A percentile compares a stretch with the other conserved stretches of the same genome.
phyloP scores from a whole-genome alignment of 1,284 basidiomycete genomes.

The Ustilago cynodontis region DNA sequence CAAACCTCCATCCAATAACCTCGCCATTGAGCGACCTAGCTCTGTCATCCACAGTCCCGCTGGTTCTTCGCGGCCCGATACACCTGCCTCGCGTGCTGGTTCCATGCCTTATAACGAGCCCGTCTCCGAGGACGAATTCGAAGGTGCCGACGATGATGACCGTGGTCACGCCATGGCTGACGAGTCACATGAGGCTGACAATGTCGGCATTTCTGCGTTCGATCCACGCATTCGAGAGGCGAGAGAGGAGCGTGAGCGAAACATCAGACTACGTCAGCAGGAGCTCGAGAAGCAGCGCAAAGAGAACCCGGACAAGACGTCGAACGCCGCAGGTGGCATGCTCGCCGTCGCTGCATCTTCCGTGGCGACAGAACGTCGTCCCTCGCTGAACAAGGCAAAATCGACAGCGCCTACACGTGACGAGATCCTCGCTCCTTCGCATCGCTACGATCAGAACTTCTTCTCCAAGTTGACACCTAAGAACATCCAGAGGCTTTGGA shows the following conservation, averaged over 20 bases:
- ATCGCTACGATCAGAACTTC: constrained; percentile 65
- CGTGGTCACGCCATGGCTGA: constrained; percentile 57
- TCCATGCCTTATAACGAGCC: constrained; percentile 65
- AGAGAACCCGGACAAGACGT: constrained; percentile 55
- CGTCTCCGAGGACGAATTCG: constrained; percentile 68
- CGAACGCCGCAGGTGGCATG: constrained; percentile 43
- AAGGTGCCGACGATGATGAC: constrained; percentile 60
- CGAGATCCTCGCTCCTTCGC: constrained; percentile 66
- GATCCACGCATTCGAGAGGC: constrained; percentile 66
- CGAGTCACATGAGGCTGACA: constrained; percentile 62
- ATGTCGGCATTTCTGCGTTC: constrained; percentile 62
- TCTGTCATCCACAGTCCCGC: constrained; percentile 41
- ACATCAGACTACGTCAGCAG: constrained; percentile 62
- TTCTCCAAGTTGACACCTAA: constrained; percentile 66
- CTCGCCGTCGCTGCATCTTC: constrained; percentile 49
- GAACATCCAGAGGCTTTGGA: constrained; percentile 65
- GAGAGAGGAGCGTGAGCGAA: constrained; percentile 64
- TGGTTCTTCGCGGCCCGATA: constrained; percentile 57
- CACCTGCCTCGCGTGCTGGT: constrained; percentile 46
- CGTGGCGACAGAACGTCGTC: constrained; percentile 22
- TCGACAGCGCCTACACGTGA: constrained; percentile 48
- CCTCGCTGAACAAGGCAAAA: constrained; percentile 29
- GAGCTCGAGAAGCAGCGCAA: constrained; percentile 62
- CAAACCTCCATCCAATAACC: constrained; percentile 56
- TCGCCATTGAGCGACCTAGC: constrained; percentile 64